phyloP scores from a whole-genome alignment of 768 basidiomycete species.

The Auriscalpium vulgare region DNA sequence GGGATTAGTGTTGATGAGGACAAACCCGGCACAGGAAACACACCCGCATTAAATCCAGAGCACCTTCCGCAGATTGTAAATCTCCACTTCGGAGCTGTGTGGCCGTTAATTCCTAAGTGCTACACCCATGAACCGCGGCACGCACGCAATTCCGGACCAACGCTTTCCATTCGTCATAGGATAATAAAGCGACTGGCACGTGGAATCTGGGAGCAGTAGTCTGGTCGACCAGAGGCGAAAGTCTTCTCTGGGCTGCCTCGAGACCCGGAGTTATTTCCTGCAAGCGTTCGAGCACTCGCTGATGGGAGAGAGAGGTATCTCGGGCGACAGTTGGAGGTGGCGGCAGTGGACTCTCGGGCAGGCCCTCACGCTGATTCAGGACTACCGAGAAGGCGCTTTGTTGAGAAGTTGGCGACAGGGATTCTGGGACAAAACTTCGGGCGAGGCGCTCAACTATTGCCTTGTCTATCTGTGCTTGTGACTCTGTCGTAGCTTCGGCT shows the following conservation, averaged over 20 bases:
- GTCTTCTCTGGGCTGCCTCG: conserved; percentile 4
- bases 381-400: conserved; percentile 2
- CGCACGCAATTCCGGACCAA: conserved; percentile 46
- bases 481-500: neutral
- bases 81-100: conserved; percentile 43
- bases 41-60: conserved; percentile 48
- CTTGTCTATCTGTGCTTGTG: conserved; percentile 7
- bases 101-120: conserved; percentile 1
- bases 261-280: conserved; percentile 8
- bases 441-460: conserved; percentile 27
- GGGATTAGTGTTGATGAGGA: neutral
- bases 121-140: neutral
- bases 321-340: neutral
- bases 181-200: conserved; percentile 40
- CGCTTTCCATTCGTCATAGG: conserved; percentile 44
- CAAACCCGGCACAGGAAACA: conserved; percentile 2
- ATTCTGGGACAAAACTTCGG: conserved; percentile 1
- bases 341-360: neutral
- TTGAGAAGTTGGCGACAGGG: neutral
- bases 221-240: neutral
- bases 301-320: neutral
- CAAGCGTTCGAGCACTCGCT: conserved; percentile 2
- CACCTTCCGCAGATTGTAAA: conserved; percentile 36
- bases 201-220: neutral
- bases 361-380: neutral